phyloP scores from a whole-genome alignment of 129 eudicot species.

The Tanacetum coccineum region DNA sequence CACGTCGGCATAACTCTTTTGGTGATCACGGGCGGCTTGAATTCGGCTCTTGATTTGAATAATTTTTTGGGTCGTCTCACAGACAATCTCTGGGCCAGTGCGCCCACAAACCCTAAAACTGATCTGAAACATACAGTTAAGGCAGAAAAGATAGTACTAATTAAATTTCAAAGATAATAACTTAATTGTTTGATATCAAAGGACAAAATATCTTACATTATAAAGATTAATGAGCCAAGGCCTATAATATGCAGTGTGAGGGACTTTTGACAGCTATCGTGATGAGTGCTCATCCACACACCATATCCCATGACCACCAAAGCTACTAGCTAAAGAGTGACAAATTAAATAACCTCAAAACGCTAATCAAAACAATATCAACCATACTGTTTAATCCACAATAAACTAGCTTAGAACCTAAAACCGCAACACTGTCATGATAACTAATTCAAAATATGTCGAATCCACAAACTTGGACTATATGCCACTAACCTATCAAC shows the following conservation, averaged over 20 bases:
- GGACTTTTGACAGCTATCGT: constrained; percentile 70
- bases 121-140: constrained; percentile 47
- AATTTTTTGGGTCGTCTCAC: too few relatives aligned
- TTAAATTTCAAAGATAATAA: neutral
- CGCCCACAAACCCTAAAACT: constrained; percentile 81
- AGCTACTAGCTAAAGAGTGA: constrained; percentile 54
- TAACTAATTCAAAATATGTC: neutral
- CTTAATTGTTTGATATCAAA: neutral
- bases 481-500: too few relatives aligned
- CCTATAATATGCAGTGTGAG: constrained; percentile 75
- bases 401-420: neutral
- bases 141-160: constrained; percentile 7
- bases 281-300: constrained; percentile 86
- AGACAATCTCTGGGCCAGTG: too few relatives aligned
- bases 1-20: too few relatives aligned
- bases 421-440: constrained; percentile 11
- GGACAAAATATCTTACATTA: constrained; percentile 42
- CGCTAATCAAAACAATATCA: neutral
- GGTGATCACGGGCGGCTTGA: too few relatives aligned
- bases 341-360: constrained; percentile 20
- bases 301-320: constrained; percentile 77
- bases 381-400: neutral
- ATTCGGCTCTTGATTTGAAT: too few relatives aligned
- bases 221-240: constrained; percentile 64
- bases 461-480: too few relatives aligned